Evolutionary conservation across 179 eudicot species (phyloP).

Genomic region (Silene vulgaris): DNA sequence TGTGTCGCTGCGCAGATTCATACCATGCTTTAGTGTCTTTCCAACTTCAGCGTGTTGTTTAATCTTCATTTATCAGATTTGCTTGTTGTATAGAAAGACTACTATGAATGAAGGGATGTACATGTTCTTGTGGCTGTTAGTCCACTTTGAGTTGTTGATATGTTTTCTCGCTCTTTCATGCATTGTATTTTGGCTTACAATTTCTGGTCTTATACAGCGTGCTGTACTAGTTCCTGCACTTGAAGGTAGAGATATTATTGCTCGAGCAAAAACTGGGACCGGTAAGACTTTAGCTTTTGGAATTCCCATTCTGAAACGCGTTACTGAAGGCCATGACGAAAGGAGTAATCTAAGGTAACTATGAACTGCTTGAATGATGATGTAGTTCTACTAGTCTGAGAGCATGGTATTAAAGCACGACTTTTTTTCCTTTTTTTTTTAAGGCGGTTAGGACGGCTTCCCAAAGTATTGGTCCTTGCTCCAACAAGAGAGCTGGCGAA

Average conservation of each 20-base stretch:
- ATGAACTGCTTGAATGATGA: background rate
- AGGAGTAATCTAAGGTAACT: slow-evolving; percentile 50
- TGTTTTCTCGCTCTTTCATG: background rate
- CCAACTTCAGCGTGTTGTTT: background rate
- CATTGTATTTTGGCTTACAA: background rate
- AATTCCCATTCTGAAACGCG: slow-evolving; percentile 70
- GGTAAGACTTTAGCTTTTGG: slow-evolving; percentile 96
- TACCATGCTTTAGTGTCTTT: no score
- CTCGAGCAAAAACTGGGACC: slow-evolving; percentile 96
- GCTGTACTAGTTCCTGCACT: slow-evolving; percentile 82
- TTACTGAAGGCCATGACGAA: slow-evolving; percentile 51
- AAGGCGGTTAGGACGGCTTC: slow-evolving; percentile 73
- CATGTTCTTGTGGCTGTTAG: background rate
- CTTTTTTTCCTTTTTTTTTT: slow-evolving; percentile 18
- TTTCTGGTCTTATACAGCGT: slow-evolving; percentile 45
- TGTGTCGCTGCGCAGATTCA: no score
- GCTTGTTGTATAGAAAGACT: no score
- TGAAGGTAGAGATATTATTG: slow-evolving; percentile 87
- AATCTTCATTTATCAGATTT: no score
- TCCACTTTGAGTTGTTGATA: background rate
- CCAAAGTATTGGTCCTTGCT: slow-evolving; percentile 77
- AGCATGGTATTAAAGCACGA: slow-evolving; percentile 1
- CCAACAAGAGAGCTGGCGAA: slow-evolving; percentile 94
- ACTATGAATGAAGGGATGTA: background rate
- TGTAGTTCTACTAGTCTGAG: background rate